phyloP scores from a whole-genome alignment of 2,329 filamentous ascomycete genomes.

The Phaeophleospora eucalypticola region DNA sequence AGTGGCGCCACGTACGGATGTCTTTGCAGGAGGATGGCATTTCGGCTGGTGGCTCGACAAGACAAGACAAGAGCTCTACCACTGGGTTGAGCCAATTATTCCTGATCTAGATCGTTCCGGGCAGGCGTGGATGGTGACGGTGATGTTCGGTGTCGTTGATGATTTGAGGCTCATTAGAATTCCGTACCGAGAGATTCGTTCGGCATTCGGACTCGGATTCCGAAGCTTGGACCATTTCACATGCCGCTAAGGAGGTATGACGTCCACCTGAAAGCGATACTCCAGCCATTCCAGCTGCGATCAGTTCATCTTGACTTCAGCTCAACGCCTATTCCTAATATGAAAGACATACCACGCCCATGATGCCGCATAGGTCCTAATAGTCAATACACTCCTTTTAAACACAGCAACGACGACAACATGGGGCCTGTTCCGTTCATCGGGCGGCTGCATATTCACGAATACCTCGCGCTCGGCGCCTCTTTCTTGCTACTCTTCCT shows the following conservation, averaged over 20 bases:
- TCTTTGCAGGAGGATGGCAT: conserved; percentile 98
- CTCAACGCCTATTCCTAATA: no score
- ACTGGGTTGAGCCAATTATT: no score
- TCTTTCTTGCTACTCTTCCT: conserved; percentile 80
- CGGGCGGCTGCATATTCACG: conserved; percentile 57
- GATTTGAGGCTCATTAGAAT: not conserved
- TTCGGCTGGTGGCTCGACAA: conserved; percentile 1
- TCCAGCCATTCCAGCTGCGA: no score
- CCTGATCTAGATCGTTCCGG: no score
- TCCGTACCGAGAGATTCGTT: not conserved
- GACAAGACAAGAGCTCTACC: no score
- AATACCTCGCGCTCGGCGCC: conserved; percentile 81
- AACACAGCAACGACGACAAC: conserved; percentile 13
- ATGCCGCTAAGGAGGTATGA: conserved; percentile 1
- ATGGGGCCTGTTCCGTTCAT: conserved; percentile 61
- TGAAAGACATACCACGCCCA: not conserved
- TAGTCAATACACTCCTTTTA: not conserved
- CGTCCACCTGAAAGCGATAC: conserved; percentile 15
- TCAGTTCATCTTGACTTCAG: no score
- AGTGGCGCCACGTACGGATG: conserved; percentile 62
- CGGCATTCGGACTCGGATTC: not conserved
- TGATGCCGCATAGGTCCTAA: not conserved
- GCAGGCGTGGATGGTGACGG: no score
- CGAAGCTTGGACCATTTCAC: not conserved
- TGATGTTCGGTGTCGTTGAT: conserved; percentile 2